A percentile compares a stretch with the other conserved stretches of the same genome.
Evolutionary conservation across 768 basidiomycete species (phyloP).

Genomic region (Hypholoma sublateritium): DNA sequence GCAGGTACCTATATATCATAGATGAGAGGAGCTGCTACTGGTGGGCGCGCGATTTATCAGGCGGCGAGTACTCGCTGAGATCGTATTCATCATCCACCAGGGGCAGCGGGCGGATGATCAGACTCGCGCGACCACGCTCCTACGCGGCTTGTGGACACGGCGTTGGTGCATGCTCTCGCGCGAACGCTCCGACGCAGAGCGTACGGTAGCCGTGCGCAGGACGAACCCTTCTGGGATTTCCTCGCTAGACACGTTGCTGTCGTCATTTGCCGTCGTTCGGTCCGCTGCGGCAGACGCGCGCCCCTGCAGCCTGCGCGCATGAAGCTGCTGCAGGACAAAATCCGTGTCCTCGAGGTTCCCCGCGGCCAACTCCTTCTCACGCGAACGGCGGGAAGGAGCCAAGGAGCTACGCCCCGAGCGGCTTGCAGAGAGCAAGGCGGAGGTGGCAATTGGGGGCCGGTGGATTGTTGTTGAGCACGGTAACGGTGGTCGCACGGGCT

Average conservation of each 20-base stretch:
- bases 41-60: conserved; percentile 19
- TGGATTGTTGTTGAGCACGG: conserved; percentile 2
- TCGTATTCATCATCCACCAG: conserved; percentile 1
- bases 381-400: not conserved
- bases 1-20: too few relatives aligned
- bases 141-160: not conserved
- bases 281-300: too few relatives aligned
- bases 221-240: conserved; percentile 11
- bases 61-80: conserved; percentile 21
- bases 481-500: conserved; percentile 7
- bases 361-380: not conserved
- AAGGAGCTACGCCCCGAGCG: conserved; percentile 2
- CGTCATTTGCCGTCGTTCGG: not conserved
- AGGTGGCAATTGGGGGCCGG: conserved; percentile 11
- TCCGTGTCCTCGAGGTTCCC: too few relatives aligned
- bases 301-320: too few relatives aligned
- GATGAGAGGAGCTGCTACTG: too few relatives aligned
- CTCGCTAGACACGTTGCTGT: not conserved
- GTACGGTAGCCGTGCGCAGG: not conserved
- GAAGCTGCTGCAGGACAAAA: too few relatives aligned
- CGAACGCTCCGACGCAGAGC: not conserved
- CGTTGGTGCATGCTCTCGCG: not conserved
- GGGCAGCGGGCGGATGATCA: conserved; percentile 14
- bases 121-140: conserved; percentile 12
- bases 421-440: conserved; percentile 1